Evolutionary conservation across 2,329 filamentous ascomycete genomes (phyloP).

Genomic region (Fusarium oxysporum): DNA sequence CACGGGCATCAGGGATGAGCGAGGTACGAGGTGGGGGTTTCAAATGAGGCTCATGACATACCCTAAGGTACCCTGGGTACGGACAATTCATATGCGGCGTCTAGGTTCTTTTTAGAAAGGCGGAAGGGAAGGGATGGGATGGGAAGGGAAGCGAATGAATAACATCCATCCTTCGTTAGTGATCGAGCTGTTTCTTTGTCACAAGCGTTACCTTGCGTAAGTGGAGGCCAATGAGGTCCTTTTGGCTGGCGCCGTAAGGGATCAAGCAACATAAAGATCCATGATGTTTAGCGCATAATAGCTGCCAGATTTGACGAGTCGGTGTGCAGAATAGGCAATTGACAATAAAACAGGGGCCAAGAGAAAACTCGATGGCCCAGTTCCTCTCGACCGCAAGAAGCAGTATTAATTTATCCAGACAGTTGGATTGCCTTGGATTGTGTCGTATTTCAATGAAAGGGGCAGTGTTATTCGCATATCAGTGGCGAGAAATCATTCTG

Average conservation of each 20-base stretch:
- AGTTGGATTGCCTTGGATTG: background rate
- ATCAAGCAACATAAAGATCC: background rate
- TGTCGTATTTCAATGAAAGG: background rate
- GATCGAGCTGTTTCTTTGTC: background rate
- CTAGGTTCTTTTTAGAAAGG: background rate
- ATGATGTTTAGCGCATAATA: constrained; percentile 5
- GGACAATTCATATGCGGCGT: background rate
- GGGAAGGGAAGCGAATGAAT: background rate
- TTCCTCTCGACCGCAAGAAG: background rate
- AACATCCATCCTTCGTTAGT: background rate
- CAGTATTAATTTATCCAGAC: background rate
- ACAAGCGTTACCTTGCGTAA: background rate
- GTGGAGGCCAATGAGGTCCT: too few relatives aligned
- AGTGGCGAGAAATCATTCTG: constrained; percentile 15
- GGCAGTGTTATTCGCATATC: constrained; percentile 15
- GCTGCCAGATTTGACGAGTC: constrained; percentile 18
- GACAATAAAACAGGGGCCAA: constrained; percentile 20
- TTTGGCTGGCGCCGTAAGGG: background rate
- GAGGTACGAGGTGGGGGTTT: constrained; percentile 20
- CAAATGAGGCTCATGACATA: background rate
- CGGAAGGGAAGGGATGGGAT: background rate
- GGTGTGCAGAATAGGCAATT: constrained; percentile 29
- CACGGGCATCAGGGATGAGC: background rate
- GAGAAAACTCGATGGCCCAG: background rate
- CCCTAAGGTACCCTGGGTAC: background rate